A percentile compares a stretch with the other conserved stretches of the same genome.
Conservation (phyloP, 768 basidiomycete species). For the Cyclocybe cylindracea region DNA sequence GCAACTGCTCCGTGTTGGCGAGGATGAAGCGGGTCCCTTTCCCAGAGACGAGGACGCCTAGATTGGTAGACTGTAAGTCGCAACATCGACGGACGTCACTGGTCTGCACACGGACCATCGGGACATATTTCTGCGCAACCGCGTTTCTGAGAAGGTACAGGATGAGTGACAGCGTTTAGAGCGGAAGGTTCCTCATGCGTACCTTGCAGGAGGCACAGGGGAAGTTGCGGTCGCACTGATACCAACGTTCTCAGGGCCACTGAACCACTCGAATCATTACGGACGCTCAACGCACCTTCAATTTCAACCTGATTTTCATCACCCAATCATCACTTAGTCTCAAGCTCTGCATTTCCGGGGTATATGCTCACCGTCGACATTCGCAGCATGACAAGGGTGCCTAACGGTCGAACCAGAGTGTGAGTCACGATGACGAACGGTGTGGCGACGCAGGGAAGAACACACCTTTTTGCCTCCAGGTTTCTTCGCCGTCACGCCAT, state of each 20-base stretch:
- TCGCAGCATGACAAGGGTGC: slow-evolving; percentile 64
- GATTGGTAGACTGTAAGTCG: slow-evolving; percentile 2
- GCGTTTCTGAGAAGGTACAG: slow-evolving; percentile 41
- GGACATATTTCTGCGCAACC: slow-evolving; percentile 70
- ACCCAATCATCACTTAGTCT: slow-evolving; percentile 7
- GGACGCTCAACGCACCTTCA: slow-evolving; percentile 44
- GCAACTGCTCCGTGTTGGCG: slow-evolving; percentile 67
- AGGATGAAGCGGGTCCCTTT: slow-evolving; percentile 70
- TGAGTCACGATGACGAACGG: slow-evolving; percentile 1
- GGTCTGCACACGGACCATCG: slow-evolving; percentile 41
- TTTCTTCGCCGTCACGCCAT: slow-evolving; percentile 46
- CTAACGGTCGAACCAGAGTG: slow-evolving; percentile 21
- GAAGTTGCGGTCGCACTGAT: slow-evolving; percentile 52
- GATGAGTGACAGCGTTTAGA: too few relatives aligned
- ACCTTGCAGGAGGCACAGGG: slow-evolving; percentile 49
- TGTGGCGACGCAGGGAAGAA: slow-evolving; percentile 2
- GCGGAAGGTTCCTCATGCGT: slow-evolving; percentile 5
- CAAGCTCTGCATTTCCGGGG: not conserved
- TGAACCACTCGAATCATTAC: slow-evolving; percentile 3
- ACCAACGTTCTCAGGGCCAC: slow-evolving; percentile 6
- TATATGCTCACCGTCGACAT: slow-evolving; percentile 50
- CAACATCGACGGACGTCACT: not conserved
- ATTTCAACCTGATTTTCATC: slow-evolving; percentile 42
- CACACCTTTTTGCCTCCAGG: slow-evolving; percentile 49
- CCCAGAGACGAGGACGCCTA: slow-evolving; percentile 65